Base-by-base conservation (phyloP, 192 early-diverging fungal species). In the Entomortierella parvispora region DNA sequence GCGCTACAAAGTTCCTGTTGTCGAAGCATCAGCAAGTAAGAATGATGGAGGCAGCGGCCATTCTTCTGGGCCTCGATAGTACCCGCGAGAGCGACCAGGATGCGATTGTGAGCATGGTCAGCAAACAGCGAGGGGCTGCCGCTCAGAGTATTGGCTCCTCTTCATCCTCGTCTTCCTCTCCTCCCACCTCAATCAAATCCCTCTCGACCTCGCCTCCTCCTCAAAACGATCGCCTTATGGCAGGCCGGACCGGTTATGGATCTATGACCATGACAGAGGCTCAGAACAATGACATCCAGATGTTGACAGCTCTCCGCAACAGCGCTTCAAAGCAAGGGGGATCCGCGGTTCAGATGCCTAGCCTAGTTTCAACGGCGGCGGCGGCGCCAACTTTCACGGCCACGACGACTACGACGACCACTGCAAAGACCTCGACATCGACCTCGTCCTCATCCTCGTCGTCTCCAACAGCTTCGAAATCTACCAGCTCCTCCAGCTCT, bases 1-100 rank as follows among this genome's bases (percentile, higher is more conserved):
- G 59, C 32, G 69, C 88, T 11, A 70, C 81, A 34, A 84, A 88
- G 65, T 80, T 91, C 50, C 64, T 84, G 52, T 62, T 90, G 17
- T 82, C 86, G 33, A 91, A 91, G 69, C 90, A 91, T 71, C 88
- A 89, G 57, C 90, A 91, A 58, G 90, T 91, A 7, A 87, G 88
- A 47, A 47, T 91, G 52, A 77, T 91, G 52, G 90, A 91, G 69
- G 88, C 90, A 10, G 90, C 90, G 2, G 81, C 88, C 22, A 87
- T 89, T 23, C 64, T 91, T 17, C 69, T 91, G 45, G 77, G 82
- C 37, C 81, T 87, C 80, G 81, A 81, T 47, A 52, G 68, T 12
- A 28, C 37, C 18, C 59, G 56, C 18, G 64, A 69, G 8, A 28
- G 25, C 6, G 77, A 81, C 31, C 42, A 54, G 40, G 75, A 81